These are phyloP conservation scores for Ephemerocybe angulata DNA, from an alignment of 768 basidiomycete species.

Conservation along the genomic window DNA sequence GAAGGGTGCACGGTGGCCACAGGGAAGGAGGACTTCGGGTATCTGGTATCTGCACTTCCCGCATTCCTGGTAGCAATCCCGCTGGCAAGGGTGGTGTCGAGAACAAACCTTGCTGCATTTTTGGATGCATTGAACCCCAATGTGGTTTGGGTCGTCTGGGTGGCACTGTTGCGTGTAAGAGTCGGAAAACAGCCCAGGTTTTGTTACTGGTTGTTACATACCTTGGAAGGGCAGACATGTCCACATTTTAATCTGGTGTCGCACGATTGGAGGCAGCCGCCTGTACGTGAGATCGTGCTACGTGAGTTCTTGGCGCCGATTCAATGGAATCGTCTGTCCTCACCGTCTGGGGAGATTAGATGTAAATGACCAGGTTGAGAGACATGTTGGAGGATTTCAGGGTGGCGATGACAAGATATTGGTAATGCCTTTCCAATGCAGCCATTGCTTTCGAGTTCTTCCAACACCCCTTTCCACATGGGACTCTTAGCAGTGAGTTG, in stretches of 20 bases:
- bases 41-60: constrained; percentile 50
- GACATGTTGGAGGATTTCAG: constrained; percentile 35
- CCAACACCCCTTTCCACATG: constrained; percentile 58
- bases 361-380: constrained; percentile 51
- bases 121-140: constrained; percentile 42
- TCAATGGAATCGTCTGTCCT: too few relatives aligned
- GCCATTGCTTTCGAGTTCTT: constrained; percentile 49
- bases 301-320: not conserved
- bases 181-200: constrained; percentile 4
- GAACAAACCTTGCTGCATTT: constrained; percentile 51
- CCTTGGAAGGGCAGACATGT: constrained; percentile 61
- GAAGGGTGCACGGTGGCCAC: constrained; percentile 45
- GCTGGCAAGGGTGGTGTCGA: constrained; percentile 55
- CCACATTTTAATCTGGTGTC: constrained; percentile 53
- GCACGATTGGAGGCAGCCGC: constrained; percentile 61
- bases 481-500: constrained; percentile 37
- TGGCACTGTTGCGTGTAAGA: constrained; percentile 45
- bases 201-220: too few relatives aligned
- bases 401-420: constrained; percentile 55
- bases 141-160: constrained; percentile 53
- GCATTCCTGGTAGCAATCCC: constrained; percentile 49
- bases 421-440: constrained; percentile 53
- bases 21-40: constrained; percentile 47
- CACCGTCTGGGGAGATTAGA: constrained; percentile 54
- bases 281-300: constrained; percentile 24